Percentiles rank a stretch among this genome's conserved stretches.
These are phyloP conservation scores for Tuber brumale DNA, from an alignment of 495 filamentous ascomycete species.

Conservation along the genomic window DNA sequence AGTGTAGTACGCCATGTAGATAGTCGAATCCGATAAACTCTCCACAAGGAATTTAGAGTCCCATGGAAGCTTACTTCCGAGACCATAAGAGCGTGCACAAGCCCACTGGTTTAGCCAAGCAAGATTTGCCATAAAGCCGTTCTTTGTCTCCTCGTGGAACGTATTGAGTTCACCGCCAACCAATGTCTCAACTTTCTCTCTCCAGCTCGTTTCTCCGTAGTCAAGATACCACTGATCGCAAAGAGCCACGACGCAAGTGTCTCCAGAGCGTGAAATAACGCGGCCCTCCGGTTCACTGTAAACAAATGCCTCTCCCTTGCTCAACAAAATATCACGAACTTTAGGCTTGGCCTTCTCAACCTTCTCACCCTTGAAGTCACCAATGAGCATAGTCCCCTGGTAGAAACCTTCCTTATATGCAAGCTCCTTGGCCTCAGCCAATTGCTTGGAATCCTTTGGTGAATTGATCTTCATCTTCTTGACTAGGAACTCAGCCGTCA, in stretches of 20 bases:
- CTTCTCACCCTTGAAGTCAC: slow-evolving; percentile 79
- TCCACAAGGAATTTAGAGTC: slow-evolving; percentile 88
- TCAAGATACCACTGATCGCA: slow-evolving; percentile 97
- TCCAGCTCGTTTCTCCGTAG: slow-evolving; percentile 85
- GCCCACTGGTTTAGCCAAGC: slow-evolving; percentile 95
- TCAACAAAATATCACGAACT: slow-evolving; percentile 70
- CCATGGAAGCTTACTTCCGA: slow-evolving; percentile 95
- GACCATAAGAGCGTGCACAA: slow-evolving; percentile 81
- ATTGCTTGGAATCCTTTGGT: slow-evolving; percentile 83
- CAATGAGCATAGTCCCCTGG: slow-evolving; percentile 82
- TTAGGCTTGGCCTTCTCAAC: slow-evolving; percentile 82
- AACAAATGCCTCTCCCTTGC: slow-evolving; percentile 73
- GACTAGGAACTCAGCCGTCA: slow-evolving; percentile 73
- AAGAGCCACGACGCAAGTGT: slow-evolving; percentile 86
- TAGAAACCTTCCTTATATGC: slow-evolving; percentile 99
- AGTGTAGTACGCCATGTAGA: slow-evolving; percentile 98
- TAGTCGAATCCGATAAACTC: slow-evolving; percentile 77
- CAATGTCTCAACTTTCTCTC: slow-evolving; percentile 61
- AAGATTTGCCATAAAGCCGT: slow-evolving; percentile 75
- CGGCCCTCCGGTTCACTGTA: slow-evolving; percentile 89
- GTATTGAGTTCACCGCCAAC: slow-evolving; percentile 69
- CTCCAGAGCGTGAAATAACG: slow-evolving; percentile 77
- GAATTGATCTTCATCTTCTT: slow-evolving; percentile 94
- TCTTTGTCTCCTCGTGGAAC: slow-evolving; percentile 69
- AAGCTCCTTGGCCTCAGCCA: slow-evolving; percentile 88